A percentile compares a stretch with the other conserved stretches of the same genome.
phyloP scores from a whole-genome alignment of 2,329 filamentous ascomycete genomes.

The Immersiporthe knoxdaviesiana region DNA sequence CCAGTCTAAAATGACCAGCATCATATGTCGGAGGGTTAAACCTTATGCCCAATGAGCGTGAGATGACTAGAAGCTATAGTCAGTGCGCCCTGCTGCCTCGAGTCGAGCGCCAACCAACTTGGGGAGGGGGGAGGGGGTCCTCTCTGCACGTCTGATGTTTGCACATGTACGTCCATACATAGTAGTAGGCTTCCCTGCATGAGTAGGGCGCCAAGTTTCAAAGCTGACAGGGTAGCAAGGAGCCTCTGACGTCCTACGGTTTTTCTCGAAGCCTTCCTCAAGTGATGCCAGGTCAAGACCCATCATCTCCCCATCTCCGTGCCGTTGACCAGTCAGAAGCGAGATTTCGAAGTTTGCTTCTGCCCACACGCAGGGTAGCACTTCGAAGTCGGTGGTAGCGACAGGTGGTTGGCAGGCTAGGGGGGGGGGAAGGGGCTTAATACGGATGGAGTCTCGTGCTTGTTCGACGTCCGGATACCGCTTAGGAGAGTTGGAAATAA shows the following conservation, averaged over 20 bases:
- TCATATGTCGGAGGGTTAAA: slow-evolving; percentile 26
- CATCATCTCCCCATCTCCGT: background rate
- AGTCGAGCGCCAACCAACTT: slow-evolving; percentile 10
- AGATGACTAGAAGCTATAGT: slow-evolving; percentile 22
- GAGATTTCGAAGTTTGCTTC: slow-evolving; percentile 6
- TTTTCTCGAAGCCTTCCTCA: background rate
- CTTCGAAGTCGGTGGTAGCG: background rate
- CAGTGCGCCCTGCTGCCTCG: slow-evolving; percentile 18
- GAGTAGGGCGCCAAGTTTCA: slow-evolving; percentile 8
- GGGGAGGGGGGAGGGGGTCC: background rate
- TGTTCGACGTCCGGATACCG: background rate
- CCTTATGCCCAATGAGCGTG: slow-evolving; percentile 19
- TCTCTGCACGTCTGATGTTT: slow-evolving; percentile 2
- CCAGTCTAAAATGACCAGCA: slow-evolving; percentile 21
- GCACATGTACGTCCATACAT: background rate
- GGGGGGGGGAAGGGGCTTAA: no score
- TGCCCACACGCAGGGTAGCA: background rate
- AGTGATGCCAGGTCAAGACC: background rate
- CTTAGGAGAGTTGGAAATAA: background rate
- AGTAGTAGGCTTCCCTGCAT: no score
- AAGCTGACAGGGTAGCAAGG: background rate
- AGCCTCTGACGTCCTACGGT: background rate
- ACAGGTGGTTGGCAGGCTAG: background rate
- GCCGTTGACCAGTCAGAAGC: background rate
- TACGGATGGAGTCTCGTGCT: background rate